Evolutionary conservation across 352 stramenopile genomes (phyloP), one percentile per base, ranked within the genome.

Genomic region (Globisporangium middletonii): DNA sequence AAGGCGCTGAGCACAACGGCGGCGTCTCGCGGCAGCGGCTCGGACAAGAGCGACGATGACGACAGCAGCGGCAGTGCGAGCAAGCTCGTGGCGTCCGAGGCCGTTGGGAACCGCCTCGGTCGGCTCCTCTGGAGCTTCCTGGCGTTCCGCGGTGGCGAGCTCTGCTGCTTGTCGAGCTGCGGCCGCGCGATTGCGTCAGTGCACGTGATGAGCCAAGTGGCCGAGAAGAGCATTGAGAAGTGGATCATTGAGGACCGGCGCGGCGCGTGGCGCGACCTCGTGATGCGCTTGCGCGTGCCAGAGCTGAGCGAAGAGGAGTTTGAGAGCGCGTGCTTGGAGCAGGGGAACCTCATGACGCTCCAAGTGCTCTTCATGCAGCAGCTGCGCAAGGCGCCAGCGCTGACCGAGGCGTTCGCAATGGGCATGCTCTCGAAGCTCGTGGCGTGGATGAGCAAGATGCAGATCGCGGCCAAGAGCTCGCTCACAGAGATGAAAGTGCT

Each of bases 251-350:
- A 91, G 56, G 81, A 91, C 43, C 78, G 83, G 4, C 72, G 71
- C 23, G 78, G 76, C 0, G 67, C 70, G 43, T 93, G 83, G 83
- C 67, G 77, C 11, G 77, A 73, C 7, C 65, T 92, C 33, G 77
- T 86, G 4, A 55, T 75, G 43, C 63, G 72, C 1, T 56, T 95
- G 0, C 79, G 81, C 46, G 74, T 95, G 23, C 86, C 86, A 7
- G 86, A 95, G 50, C 57, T 95, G 35, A 95, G 86, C 57, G 65
- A 81, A 23, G 78, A 88, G 3, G 86, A 95, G 48, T 92, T 95
- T 46, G 86, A 94, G 53, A 50, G 51, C 4, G 75, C 78, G 9
- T 92, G 83, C 50, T 57, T 95, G 13, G 72, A 82, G 28, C 77
- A 86, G 27, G 79, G 85, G 42, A 89, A 86, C 48, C 59, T 93